phyloP scores from a whole-genome alignment of 768 basidiomycete species.

The Suillus variegatus region DNA sequence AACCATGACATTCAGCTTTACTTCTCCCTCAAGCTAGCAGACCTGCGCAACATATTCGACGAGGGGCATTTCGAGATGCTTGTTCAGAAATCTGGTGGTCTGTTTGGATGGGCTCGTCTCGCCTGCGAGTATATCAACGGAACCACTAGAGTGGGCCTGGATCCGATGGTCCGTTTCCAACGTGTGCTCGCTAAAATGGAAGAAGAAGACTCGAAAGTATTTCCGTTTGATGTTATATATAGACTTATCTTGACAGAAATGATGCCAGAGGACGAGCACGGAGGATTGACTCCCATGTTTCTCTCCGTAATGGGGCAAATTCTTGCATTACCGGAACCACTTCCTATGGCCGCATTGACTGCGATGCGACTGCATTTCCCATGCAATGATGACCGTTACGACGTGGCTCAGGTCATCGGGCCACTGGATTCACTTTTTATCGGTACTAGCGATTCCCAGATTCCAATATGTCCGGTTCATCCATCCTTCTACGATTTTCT shows the following conservation, averaged over 20 bases:
- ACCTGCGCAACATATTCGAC: neutral
- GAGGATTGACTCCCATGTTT: neutral
- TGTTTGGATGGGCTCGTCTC: constrained; percentile 12
- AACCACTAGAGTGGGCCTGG: neutral
- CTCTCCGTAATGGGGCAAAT: constrained; percentile 6
- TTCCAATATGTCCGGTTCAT: constrained; percentile 21
- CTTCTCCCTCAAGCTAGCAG: neutral
- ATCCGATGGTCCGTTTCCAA: constrained; percentile 3
- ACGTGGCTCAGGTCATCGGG: neutral
- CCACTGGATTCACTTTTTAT: constrained; percentile 8
- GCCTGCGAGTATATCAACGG: constrained; percentile 17
- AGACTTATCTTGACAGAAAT: neutral
- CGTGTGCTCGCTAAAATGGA: neutral
- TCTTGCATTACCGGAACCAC: constrained; percentile 3
- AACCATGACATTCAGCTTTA: constrained; percentile 10
- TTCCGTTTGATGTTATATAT: constrained; percentile 8
- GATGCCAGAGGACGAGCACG: neutral
- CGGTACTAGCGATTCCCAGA: neutral
- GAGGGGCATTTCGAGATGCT: neutral
- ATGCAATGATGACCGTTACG: neutral
- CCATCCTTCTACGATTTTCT: constrained; percentile 31
- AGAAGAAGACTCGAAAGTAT: neutral
- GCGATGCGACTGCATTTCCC: constrained; percentile 1
- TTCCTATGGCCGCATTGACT: neutral
- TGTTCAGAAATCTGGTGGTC: constrained; percentile 3